These are phyloP conservation scores for Quercus robur DNA, from an alignment of 306 rosid species.

Conservation along the genomic window DNA sequence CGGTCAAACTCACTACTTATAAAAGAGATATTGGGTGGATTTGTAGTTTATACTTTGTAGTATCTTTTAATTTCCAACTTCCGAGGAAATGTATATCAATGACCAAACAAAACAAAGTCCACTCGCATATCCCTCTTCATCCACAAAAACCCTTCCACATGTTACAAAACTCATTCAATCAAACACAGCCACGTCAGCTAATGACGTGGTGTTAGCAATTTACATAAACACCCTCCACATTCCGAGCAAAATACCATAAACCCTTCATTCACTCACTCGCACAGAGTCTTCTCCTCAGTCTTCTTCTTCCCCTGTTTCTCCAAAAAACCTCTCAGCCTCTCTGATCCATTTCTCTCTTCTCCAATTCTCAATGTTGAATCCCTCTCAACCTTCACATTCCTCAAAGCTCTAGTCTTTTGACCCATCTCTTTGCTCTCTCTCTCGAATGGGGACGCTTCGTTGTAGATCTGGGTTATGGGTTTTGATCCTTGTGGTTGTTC, in stretches of 20 bases:
- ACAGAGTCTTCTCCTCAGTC: constrained; percentile 20
- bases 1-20: no score
- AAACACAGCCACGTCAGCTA: background rate
- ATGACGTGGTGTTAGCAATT: constrained; percentile 3
- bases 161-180: background rate
- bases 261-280: background rate
- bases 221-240: background rate
- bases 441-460: constrained; percentile 37
- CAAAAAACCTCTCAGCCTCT: constrained; percentile 3
- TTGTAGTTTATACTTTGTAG: no score
- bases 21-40: no score
- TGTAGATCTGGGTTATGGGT: constrained; percentile 35
- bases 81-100: no score
- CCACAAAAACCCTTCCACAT: no score
- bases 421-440: no score
- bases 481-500: constrained; percentile 35
- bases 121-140: no score
- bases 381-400: background rate
- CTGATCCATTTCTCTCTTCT: constrained; percentile 2
- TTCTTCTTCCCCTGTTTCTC: background rate
- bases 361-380: constrained; percentile 26
- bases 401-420: constrained; percentile 4
- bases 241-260: background rate
- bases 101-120: no score
- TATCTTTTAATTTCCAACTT: no score